Base-by-base conservation (phyloP, 2,329 filamentous ascomycete genomes). In the Orbilia ellipsospora region DNA sequence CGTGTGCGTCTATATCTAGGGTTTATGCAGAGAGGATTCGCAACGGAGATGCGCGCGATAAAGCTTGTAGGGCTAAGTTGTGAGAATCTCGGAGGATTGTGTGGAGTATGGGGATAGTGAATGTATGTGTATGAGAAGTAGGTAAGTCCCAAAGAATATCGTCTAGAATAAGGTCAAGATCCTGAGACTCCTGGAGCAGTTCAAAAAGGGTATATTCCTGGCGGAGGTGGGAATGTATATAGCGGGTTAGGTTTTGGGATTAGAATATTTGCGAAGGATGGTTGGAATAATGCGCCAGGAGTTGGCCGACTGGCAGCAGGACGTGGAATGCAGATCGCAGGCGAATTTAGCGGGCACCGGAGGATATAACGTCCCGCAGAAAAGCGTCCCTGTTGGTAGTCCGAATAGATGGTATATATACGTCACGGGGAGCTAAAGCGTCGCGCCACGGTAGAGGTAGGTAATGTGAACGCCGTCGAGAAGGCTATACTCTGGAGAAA, bases 281-380 rank as follows among this genome's bases (percentile, higher is more conserved):
- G 60, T 45, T 56, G 50, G 64, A 69, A 60, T 75, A 44, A 63
- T 51, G 66, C 51, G 48, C n/a, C 20, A 55, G 72, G 52, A 55
- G 72, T 45, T 65, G 64, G 63, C 26, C 45, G 40, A 16, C 42
- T 31, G 62, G 70, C 16, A 48, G 44, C 8, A 18, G 44, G 44
- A 59, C 59, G 57, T 63, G 72, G 72, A 75, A 75, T 69, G 72
- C 42, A 65, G 72, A 69, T 75, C 64, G 59, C 59, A 60, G 48
- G 72, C 16, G 59, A 61, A 45, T 68, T 69, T 69, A 42, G 72
- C 51, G 64, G 72, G 50, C 64, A 60, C 72, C 72, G 72, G 72
- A 75, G 72, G 72, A 69, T 75, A 75, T 74, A 74, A 75, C 63
- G 72, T 75, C 72, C 72, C 64, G 72, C 64, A 62, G 15, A 51